Percentiles rank a stretch among this genome's conserved stretches.
Evolutionary conservation across 768 basidiomycete species (phyloP).

Genomic region (Podaxis sp.): DNA sequence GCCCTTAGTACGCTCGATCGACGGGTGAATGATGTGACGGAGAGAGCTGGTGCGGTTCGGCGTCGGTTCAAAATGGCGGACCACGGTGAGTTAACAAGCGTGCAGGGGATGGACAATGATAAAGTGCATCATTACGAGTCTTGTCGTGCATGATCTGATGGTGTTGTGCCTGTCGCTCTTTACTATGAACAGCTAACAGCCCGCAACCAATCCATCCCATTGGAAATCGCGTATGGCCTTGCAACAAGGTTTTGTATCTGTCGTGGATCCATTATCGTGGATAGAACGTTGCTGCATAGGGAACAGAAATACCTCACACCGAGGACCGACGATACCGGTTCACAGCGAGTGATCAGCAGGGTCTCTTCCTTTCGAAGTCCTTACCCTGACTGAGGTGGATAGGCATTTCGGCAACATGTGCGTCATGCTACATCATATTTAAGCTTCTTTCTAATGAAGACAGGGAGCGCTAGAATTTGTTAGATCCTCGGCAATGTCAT

Average conservation of each 20-base stretch:
- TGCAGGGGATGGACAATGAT: neutral
- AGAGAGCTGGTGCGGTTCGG: constrained; percentile 6
- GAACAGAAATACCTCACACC: neutral
- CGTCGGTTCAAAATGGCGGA: constrained; percentile 4
- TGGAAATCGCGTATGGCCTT: neutral
- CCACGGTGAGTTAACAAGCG: constrained; percentile 2
- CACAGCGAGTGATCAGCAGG: constrained; percentile 1
- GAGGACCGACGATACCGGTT: neutral
- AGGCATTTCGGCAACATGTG: neutral
- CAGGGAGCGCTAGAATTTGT: neutral
- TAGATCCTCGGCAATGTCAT: constrained; percentile 12
- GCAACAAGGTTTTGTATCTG: neutral
- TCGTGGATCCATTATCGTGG: neutral
- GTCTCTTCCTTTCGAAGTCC: neutral
- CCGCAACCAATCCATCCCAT: neutral
- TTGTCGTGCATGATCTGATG: neutral
- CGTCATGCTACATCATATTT: constrained; percentile 6
- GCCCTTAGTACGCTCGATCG: neutral
- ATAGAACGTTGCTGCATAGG: neutral
- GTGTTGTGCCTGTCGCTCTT: neutral
- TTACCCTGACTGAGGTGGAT: neutral
- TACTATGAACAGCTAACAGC: neutral
- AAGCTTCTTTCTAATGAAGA: neutral
- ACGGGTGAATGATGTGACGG: constrained; percentile 1
- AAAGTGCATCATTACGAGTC: neutral